Evolutionary conservation across 78 protist genomes (phyloP), one percentile per base, ranked within the genome.

Genomic region (Chrysochromulina parva): DNA sequence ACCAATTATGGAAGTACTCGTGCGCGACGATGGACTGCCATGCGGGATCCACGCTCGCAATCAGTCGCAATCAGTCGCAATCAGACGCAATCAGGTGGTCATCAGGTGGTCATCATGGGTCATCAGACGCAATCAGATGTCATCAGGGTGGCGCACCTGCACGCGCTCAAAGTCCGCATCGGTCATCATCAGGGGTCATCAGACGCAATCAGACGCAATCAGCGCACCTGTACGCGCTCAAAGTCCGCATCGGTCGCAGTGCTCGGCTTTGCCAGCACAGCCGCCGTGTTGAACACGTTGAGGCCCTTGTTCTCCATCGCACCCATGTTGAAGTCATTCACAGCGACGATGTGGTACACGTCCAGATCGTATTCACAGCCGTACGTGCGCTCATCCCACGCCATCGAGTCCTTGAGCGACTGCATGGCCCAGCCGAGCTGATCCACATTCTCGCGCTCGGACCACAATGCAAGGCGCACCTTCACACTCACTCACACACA

Each of bases 261-360:
- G 19, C 17, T 19, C 57, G 88, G 88, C 58, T 58, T 66, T 7
- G 93, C 93, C 47, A 90, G 89, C 22, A 57, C 78, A 3, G 55
- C 22, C 54, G 71, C 80, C 22, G 93, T 66, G 76, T 90, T 90
- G 88, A 90, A 90, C 19, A 90, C 47, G 80, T 90, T 90, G 54
- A 90, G 88, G 20, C 90, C 88, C 89, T 90, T 90, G 76, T 90
- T 90, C 89, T 90, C 93, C 93, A 90, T 90, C 53, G 93, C 93
- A 47, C 93, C 93, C 89, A 84, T 84, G 88, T 90, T 90, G 85
- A 90, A 90, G 89, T 90, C 93, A 57, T 80, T 66, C 53, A 90
- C 93, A 26, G 93, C 93, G 74, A 90, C 93, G 55, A 90, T 55
- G 78, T 81, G 3, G 88, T 62, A 90, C 60, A 81, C 22, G 53